These are phyloP conservation scores for Tricladium varicosporioides DNA, from an alignment of 2,329 filamentous ascomycete species.

Conservation along the genomic window DNA sequence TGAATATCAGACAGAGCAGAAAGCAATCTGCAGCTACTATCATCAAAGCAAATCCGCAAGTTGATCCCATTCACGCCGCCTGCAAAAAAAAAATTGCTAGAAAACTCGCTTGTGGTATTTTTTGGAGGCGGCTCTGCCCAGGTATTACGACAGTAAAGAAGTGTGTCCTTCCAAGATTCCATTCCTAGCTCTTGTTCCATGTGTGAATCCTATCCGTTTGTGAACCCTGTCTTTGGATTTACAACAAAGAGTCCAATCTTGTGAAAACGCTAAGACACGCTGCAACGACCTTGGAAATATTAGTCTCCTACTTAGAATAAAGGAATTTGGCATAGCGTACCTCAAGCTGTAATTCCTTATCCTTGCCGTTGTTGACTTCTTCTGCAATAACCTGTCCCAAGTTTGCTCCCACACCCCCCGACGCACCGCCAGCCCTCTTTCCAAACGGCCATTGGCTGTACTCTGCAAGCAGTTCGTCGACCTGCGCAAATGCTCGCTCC, in stretches of 20 bases:
- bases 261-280: conserved; percentile 98
- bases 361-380: conserved; percentile 82
- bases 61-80: not conserved
- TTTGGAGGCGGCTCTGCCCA: conserved; percentile 8
- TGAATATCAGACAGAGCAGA: not conserved
- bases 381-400: conserved; percentile 83
- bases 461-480: conserved; percentile 91
- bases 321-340: conserved; percentile 47
- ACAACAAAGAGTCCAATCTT: conserved; percentile 92
- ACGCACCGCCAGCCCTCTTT: conserved; percentile 69
- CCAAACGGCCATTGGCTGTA: conserved; percentile 98
- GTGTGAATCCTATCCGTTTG: not conserved
- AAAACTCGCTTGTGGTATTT: conserved; percentile 17
- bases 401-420: conserved; percentile 85
- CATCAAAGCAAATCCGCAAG: not conserved
- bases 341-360: conserved; percentile 95
- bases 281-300: conserved; percentile 62
- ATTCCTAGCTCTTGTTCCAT: not conserved
- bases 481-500: conserved; percentile 93
- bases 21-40: not conserved
- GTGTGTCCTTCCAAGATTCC: conserved; percentile 4
- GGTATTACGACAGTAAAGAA: conserved; percentile 30
- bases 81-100: not conserved
- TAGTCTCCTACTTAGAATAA: no score
- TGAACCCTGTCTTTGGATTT: conserved; percentile 26